Percentiles rank a stretch among this genome's conserved stretches.
These are phyloP conservation scores for Trichoderma brevicompactum DNA, from an alignment of 2,329 filamentous ascomycete species.

Conservation along the genomic window DNA sequence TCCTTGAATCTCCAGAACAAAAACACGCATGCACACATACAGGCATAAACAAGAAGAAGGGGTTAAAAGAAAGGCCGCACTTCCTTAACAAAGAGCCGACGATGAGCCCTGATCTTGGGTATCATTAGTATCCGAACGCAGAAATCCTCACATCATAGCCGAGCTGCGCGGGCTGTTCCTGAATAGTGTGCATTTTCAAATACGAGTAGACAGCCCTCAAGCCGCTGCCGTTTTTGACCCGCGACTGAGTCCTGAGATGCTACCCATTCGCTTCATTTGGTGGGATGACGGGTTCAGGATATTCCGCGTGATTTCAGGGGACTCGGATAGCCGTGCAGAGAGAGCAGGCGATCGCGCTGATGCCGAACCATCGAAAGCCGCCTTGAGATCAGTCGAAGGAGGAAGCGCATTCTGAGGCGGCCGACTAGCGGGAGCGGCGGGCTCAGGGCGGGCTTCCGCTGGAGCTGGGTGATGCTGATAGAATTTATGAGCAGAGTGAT, in stretches of 20 bases:
- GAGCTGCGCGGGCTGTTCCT: neutral
- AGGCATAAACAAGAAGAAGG: slow-evolving; percentile 17
- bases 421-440: slow-evolving; percentile 30
- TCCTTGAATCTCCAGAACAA: slow-evolving; percentile 19
- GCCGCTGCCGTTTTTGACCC: slow-evolving; percentile 44
- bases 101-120: slow-evolving; percentile 40
- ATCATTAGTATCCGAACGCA: slow-evolving; percentile 45
- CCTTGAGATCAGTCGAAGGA: slow-evolving; percentile 34
- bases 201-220: slow-evolving; percentile 32
- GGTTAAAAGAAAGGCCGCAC: slow-evolving; percentile 29
- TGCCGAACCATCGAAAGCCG: slow-evolving; percentile 34
- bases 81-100: slow-evolving; percentile 35
- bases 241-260: slow-evolving; percentile 40
- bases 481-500: slow-evolving; percentile 70
- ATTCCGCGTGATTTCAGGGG: slow-evolving; percentile 51
- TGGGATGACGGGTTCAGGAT: slow-evolving; percentile 41
- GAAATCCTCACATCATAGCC: slow-evolving; percentile 30
- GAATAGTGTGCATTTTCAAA: slow-evolving; percentile 21
- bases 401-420: slow-evolving; percentile 33
- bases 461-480: slow-evolving; percentile 44
- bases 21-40: slow-evolving; percentile 12
- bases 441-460: slow-evolving; percentile 31
- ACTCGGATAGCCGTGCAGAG: slow-evolving; percentile 43
- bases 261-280: slow-evolving; percentile 42
- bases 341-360: slow-evolving; percentile 37